Evolutionary conservation across 106 monocot genomes (phyloP), one percentile per base, ranked within the genome.

Genomic region (Acorus calamus): DNA sequence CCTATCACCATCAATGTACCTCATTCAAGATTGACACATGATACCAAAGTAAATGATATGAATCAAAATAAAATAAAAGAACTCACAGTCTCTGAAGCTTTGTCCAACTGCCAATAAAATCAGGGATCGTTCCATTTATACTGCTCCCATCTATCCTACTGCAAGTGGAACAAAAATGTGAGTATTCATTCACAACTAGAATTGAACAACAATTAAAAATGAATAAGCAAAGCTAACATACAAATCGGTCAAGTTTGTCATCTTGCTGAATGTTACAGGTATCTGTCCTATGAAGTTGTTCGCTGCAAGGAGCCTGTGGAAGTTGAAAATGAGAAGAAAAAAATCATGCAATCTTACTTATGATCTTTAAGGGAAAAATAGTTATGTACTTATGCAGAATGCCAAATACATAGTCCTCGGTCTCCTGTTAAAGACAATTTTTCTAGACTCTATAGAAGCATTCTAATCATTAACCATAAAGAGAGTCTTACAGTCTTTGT

Each of bases 141-240:
- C 49, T n/a, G 44, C 50, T 73, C 41, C 73, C 73, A 66, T 73
- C 73, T 59, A 73, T 73, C 73, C 73, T 59, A 73, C 73, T 73
- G 65, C 8, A 65, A 56, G 45, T 7, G 64, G 4, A 13, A 47
- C 2, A 65, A 28, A 1, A 28, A 28, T 28, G 28, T 28, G 28
- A 28, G 28, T 28, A 28, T 28, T 28, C 28, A 28, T 28, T 28
- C 28, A 28, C 28, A 28, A 28, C 28, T 28, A 28, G 28, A 28
- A 28, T 28, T 28, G 28, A 28, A 28, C 28, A 28, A 28, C 28
- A 28, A 28, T 28, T 28, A 1, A 28, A 28, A 28, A 28, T 28
- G 28, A 28, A 0, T 28, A 28, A 28, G 28, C 28, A 28, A 28
- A 28, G 1, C 44, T 6, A 4, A 10, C 72, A 59, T 73, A 73